A percentile compares a stretch with the other conserved stretches of the same genome.
These are phyloP conservation scores for Daldinia decipiens DNA, from an alignment of 495 filamentous ascomycete species.

Conservation along the genomic window DNA sequence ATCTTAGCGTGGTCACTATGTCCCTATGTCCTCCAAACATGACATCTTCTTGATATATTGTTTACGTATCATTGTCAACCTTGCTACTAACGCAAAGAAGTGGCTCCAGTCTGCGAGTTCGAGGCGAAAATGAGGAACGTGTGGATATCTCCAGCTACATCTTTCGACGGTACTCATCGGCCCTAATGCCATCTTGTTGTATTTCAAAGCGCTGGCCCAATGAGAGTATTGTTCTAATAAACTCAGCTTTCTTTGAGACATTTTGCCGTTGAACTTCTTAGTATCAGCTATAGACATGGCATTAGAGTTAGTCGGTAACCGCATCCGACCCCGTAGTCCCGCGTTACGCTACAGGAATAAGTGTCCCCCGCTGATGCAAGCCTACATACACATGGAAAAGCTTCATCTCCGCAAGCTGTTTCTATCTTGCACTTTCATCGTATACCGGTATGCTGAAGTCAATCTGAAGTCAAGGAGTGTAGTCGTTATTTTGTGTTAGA, in stretches of 20 bases:
- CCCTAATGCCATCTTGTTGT: background rate
- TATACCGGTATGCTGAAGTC: background rate
- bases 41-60: background rate
- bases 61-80: constrained; percentile 6
- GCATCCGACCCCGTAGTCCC: background rate
- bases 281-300: background rate
- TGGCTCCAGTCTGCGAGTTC: background rate
- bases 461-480: background rate
- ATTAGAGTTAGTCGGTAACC: background rate
- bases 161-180: background rate
- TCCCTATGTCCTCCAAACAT: background rate
- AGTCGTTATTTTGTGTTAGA: background rate
- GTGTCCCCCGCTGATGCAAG: background rate
- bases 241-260: background rate
- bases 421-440: background rate
- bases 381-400: background rate
- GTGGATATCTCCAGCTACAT: background rate
- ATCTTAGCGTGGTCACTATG: background rate
- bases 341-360: background rate
- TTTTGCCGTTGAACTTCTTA: background rate
- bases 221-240: background rate
- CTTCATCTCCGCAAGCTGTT: background rate
- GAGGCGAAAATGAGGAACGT: background rate
- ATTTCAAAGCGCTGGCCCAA: constrained; percentile 3
- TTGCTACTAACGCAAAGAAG: background rate